Conservation (phyloP, 129 eudicot species). For the Flaveria robusta region DNA sequence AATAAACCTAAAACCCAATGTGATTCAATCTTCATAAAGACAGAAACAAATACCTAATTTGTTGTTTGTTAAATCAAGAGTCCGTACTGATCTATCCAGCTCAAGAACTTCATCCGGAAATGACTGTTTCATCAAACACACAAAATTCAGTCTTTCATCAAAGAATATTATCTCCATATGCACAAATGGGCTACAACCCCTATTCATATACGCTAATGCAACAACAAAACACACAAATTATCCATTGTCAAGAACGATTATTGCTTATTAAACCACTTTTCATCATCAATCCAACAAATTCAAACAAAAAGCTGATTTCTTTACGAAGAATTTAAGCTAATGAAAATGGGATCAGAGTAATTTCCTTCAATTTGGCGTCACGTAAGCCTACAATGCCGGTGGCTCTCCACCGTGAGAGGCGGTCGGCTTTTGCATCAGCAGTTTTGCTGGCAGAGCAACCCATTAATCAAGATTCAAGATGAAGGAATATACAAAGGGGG, state of each 20-base stretch:
- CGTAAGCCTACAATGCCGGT: slow-evolving; percentile 95
- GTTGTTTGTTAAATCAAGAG: slow-evolving; percentile 74
- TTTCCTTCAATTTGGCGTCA: slow-evolving; percentile 88
- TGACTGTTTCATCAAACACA: slow-evolving; percentile 45
- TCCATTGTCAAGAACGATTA: no score
- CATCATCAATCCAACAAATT: no score
- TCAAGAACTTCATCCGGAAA: slow-evolving; percentile 87
- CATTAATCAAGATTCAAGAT: slow-evolving; percentile 41
- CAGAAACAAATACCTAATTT: slow-evolving; percentile 54
- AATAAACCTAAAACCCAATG: background rate
- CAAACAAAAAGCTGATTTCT: no score
- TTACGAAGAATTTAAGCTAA: no score
- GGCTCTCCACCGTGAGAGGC: slow-evolving; percentile 83
- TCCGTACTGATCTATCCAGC: slow-evolving; percentile 68
- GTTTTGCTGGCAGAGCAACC: slow-evolving; percentile 71
- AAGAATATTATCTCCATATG: background rate
- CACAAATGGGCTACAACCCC: background rate
- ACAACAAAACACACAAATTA: no score
- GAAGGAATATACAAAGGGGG: background rate
- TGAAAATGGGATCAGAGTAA: background rate
- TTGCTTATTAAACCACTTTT: no score
- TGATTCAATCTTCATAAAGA: slow-evolving; percentile 10
- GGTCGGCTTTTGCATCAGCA: slow-evolving; percentile 66
- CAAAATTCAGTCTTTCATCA: background rate
- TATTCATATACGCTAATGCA: no score